Evolutionary conservation across 441 rosid species (phyloP).

Genomic region (Pelargonium exstipulatum): DNA sequence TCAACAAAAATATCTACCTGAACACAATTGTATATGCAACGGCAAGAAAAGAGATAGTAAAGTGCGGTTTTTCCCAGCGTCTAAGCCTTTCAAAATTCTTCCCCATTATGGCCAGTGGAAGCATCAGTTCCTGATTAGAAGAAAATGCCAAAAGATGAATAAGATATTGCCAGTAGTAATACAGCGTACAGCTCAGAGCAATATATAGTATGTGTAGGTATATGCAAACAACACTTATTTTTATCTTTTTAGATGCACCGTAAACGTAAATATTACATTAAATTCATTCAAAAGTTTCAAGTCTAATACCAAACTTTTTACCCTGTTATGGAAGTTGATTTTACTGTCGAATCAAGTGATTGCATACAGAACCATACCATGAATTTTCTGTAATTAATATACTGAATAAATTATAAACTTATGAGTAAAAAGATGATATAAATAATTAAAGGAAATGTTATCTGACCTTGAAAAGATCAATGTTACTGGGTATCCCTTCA

Average conservation of each 20-base stretch:
- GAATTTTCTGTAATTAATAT: not conserved
- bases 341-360: too few relatives aligned
- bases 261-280: too few relatives aligned
- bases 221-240: too few relatives aligned
- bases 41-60: conserved; percentile 72
- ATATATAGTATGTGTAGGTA: not conserved
- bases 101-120: conserved; percentile 57
- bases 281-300: too few relatives aligned
- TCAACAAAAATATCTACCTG: conserved; percentile 17
- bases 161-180: not conserved
- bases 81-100: conserved; percentile 64
- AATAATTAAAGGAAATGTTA: not conserved
- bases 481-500: conserved; percentile 92
- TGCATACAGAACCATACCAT: too few relatives aligned
- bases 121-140: conserved; percentile 66
- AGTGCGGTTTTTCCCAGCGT: conserved; percentile 85
- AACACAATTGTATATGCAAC: conserved; percentile 51
- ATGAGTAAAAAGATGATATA: not conserved
- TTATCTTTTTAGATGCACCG: too few relatives aligned
- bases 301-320: too few relatives aligned
- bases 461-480: conserved; percentile 84
- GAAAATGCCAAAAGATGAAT: conserved; percentile 5
- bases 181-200: not conserved
- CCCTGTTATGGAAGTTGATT: too few relatives aligned
- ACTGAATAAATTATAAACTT: not conserved